These are phyloP conservation scores for Colletotrichum falcatum DNA, from an alignment of 2,329 filamentous ascomycete genomes.

Conservation along the genomic window DNA sequence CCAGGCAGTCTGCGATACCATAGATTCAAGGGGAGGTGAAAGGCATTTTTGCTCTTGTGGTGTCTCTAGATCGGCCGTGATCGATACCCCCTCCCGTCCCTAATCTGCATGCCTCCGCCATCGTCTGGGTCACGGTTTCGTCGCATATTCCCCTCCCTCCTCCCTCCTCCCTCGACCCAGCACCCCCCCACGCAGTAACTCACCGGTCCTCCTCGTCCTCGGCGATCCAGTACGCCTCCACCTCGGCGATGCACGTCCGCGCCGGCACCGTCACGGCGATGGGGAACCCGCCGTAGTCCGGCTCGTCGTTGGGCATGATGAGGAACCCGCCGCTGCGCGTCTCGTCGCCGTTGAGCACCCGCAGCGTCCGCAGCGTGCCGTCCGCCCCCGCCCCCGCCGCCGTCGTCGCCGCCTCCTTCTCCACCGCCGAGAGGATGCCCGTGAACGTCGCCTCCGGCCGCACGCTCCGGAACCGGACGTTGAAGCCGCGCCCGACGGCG, in stretches of 20 bases:
- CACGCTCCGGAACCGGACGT: constrained; percentile 50
- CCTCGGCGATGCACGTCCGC: constrained; percentile 59
- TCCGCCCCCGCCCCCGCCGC: too few relatives aligned
- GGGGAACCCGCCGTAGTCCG: constrained; percentile 67
- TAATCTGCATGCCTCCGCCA: not conserved
- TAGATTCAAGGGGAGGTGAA: not conserved
- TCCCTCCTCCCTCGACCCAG: not conserved
- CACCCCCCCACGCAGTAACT: not conserved
- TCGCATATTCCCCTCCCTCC: not conserved
- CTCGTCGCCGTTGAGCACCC: constrained; percentile 56
- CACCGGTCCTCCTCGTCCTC: constrained; percentile 46
- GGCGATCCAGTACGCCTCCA: constrained; percentile 52
- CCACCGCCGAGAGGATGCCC: constrained; percentile 51
- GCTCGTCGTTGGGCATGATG: constrained; percentile 68
- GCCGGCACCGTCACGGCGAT: constrained; percentile 67
- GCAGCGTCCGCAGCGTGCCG: constrained; percentile 49
- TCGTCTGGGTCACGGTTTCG: not conserved
- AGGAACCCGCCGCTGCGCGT: constrained; percentile 57
- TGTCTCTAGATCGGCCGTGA: constrained; percentile 7
- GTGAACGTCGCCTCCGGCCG: constrained; percentile 51
- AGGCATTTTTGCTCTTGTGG: not conserved
- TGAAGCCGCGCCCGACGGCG: constrained; percentile 53
- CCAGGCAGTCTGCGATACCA: not conserved
- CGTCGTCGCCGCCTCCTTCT: constrained; percentile 54
- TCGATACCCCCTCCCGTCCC: not conserved